Base-by-base conservation (phyloP, 495 filamentous ascomycete species). In the Corynascus novoguineensis region DNA sequence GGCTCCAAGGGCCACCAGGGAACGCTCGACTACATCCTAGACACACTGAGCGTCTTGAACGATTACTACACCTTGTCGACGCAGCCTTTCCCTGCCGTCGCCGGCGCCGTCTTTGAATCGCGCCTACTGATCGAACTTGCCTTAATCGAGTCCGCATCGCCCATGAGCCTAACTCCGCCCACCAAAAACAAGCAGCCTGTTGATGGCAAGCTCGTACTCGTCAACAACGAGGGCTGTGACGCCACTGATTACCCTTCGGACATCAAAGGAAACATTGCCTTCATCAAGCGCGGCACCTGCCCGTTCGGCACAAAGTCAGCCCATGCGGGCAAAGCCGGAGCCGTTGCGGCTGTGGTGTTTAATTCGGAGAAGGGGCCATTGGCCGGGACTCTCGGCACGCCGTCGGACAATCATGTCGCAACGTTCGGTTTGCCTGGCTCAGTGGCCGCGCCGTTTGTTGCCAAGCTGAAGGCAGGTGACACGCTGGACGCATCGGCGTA, bases 81-180 rank as follows among this genome's bases (percentile, higher is more conserved):
- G 53, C 82, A 86, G 68, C 73, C 75, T 0, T 86, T 86, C 65
- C 71, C 76, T 5, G 83, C 82, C 28, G 78, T 82, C 10, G 69
- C 75, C 34, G 81, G 82, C 32, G 79, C 81, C 62, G 71, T 85
- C 21, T 82, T 75, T 60, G 75, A 83, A 62, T 81, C 67, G 40
- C 76, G 78, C 9, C 75, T 86, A 6, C 74, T 83, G 4, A 64
- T 86, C 5, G 82, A 76, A 19, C 58, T 81, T 49, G 63, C 68
- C 7, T 73, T 82, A 1, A 70, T 80, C 5, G 66, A 70, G 52
- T 79, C 82, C 1, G 78, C 81, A 14, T 61, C 53, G 8, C 69
- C 82, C 3, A 85, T 86, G 82, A 70, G 77, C 8, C 62, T 85
- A 59, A 85, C 82, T 2, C 83, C 83, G 15, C 75, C 82, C 1